Evolutionary conservation across 2,329 filamentous ascomycete species (phyloP).

Genomic region (Monosporascus sp.): DNA sequence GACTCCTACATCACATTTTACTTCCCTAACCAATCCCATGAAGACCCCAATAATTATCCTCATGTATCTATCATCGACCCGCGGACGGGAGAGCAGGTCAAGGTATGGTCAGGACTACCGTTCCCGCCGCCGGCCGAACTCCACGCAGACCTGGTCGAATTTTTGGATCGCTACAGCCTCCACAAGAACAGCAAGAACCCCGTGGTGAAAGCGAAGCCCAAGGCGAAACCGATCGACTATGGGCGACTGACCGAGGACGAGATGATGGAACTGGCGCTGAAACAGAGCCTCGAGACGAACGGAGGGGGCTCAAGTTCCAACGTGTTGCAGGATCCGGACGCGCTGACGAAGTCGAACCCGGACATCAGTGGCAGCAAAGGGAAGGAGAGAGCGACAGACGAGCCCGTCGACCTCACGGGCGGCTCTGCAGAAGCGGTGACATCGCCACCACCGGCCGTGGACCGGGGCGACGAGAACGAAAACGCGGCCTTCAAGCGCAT

Average conservation of each 20-base stretch:
- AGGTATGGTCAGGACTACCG: slow-evolving; percentile 85
- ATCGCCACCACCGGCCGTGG: slow-evolving; percentile 13
- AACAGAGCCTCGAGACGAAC: slow-evolving; percentile 72
- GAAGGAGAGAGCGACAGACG: slow-evolving; percentile 41
- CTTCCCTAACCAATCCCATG: slow-evolving; percentile 64
- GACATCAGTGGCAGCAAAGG: slow-evolving; percentile 47
- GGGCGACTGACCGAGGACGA: slow-evolving; percentile 94
- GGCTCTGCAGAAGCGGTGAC: slow-evolving; percentile 17
- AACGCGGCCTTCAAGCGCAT: slow-evolving; percentile 63
- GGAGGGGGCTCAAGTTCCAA: slow-evolving; percentile 42
- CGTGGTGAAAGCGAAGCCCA: slow-evolving; percentile 71
- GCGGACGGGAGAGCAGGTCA: slow-evolving; percentile 93
- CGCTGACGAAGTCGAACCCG: slow-evolving; percentile 65
- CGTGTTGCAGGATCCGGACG: slow-evolving; percentile 72
- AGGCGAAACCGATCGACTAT: slow-evolving; percentile 68
- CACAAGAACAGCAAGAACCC: slow-evolving; percentile 88
- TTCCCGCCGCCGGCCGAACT: slow-evolving; percentile 76
- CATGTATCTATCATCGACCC: slow-evolving; percentile 96
- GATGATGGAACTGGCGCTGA: slow-evolving; percentile 89
- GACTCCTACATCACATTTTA: slow-evolving; percentile 87
- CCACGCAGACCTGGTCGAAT: slow-evolving; percentile 86
- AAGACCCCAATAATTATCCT: slow-evolving; percentile 85
- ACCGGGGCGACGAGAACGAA: slow-evolving; percentile 5
- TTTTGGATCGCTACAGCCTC: slow-evolving; percentile 93
- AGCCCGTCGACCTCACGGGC: slow-evolving; percentile 13